Evolutionary conservation across 2,329 filamentous ascomycete genomes (phyloP).

Genomic region (Apiospora kogelbergensis): DNA sequence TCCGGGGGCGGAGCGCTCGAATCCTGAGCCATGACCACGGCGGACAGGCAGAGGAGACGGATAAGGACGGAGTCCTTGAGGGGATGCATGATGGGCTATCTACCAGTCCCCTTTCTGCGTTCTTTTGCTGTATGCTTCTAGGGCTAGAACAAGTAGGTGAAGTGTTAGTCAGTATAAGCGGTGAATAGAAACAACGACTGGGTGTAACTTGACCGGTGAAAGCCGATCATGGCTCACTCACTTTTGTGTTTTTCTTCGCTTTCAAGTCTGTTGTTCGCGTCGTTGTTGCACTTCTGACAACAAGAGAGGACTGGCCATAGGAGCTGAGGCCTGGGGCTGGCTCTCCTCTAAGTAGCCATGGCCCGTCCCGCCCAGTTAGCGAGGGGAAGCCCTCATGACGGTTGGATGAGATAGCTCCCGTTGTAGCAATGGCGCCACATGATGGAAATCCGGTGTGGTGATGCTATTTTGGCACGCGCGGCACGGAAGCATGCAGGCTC

Average conservation of each 20-base stretch:
- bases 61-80: background rate
- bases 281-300: background rate
- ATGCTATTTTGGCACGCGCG: background rate
- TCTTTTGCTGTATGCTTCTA: background rate
- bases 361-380: conserved; percentile 1
- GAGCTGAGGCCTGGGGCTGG: background rate
- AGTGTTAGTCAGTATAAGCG: background rate
- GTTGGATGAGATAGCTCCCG: background rate
- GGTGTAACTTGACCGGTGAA: background rate
- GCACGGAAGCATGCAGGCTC: background rate
- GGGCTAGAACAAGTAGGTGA: background rate
- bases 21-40: background rate
- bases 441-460: background rate
- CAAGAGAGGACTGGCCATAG: background rate
- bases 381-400: background rate
- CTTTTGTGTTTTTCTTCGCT: background rate
- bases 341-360: background rate
- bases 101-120: background rate
- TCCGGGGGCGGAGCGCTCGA: background rate
- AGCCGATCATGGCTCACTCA: background rate
- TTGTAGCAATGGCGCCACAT: background rate
- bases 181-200: background rate
- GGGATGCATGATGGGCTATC: background rate
- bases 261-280: background rate
- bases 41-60: background rate